Evolutionary conservation across 345 rosid genomes (phyloP), one percentile per base, ranked within the genome.

Genomic region (Streptanthus diversifolius): DNA sequence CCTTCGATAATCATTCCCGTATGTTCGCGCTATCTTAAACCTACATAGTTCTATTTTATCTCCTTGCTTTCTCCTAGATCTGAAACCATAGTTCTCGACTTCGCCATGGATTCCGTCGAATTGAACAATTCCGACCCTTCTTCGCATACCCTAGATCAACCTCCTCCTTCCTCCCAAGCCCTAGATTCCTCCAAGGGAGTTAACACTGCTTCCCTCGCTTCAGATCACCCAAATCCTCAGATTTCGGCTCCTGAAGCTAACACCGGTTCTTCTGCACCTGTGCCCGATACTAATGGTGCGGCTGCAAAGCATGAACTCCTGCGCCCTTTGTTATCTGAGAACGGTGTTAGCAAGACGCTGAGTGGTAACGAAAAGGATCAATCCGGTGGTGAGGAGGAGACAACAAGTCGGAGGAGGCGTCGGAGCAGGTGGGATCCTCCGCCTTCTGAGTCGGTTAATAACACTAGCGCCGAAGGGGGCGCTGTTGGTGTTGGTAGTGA

Each of bases 361-460:
- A 84, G 92, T 62, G 91, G 91, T 57, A 81, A 83, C 60, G 95
- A 86, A 5, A 84, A 81, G 71, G 90, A 87, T 52, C 82, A 62
- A 39, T 90, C 93, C 1, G 99, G 93, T 10, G 91, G 96, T 15
- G 98, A 93, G 72, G 99, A 95, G 61, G 99, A 92, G 75, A 82
- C 93, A 3, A 81, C 83, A 1, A 88, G 90, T 74, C 78, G 97
- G 17, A 79, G 96, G 24, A 82, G 83, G 5, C 81, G 99, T 2
- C 87, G 97, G 56, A 90, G 97, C 68, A 81, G 99, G 5, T 90
- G 98, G 98, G 97, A 92, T 14, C 93, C 93, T 10, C 73, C 73
- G 2, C 89, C 86, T 11, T 80, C 86, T 0, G 87, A 84, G 61
- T 71, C 82, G 18, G 52, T 33, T 68, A 73, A 70, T 60, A 75